These are phyloP conservation scores for Fagus crenata DNA, from an alignment of 306 rosid species.

Conservation along the genomic window DNA sequence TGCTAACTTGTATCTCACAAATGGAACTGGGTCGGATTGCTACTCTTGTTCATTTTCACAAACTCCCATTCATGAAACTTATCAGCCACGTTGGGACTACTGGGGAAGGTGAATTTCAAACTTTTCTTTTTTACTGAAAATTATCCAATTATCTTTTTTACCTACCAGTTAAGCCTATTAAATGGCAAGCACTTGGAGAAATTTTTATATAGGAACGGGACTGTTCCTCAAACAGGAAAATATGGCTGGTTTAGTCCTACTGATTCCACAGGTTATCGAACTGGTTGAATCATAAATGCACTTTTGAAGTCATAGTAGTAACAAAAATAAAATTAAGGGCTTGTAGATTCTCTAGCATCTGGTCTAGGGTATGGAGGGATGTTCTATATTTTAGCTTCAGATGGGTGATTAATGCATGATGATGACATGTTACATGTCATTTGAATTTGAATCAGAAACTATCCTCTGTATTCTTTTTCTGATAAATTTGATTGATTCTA, in stretches of 20 bases:
- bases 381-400: neutral
- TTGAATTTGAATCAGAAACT: neutral
- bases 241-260: neutral
- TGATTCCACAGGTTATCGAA: neutral
- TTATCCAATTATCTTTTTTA: neutral
- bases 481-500: neutral
- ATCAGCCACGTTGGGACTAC: conserved; percentile 96
- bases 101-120: conserved; percentile 75
- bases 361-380: neutral
- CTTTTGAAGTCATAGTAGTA: neutral
- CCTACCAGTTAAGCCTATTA: neutral
- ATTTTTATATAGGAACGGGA: neutral
- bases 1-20: conserved; percentile 74
- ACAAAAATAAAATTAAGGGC: neutral
- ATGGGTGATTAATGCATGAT: neutral
- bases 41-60: conserved; percentile 70
- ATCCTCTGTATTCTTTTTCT: neutral
- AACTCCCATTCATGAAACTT: conserved; percentile 83
- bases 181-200: neutral
- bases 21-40: conserved; percentile 75
- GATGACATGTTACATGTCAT: neutral
- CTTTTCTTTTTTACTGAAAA: neutral
- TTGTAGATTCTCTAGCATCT: neutral
- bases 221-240: neutral
- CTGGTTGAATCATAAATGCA: neutral